These are phyloP conservation scores for Sporobolomyces phaffii DNA, from an alignment of 768 basidiomycete genomes.

Conservation along the genomic window DNA sequence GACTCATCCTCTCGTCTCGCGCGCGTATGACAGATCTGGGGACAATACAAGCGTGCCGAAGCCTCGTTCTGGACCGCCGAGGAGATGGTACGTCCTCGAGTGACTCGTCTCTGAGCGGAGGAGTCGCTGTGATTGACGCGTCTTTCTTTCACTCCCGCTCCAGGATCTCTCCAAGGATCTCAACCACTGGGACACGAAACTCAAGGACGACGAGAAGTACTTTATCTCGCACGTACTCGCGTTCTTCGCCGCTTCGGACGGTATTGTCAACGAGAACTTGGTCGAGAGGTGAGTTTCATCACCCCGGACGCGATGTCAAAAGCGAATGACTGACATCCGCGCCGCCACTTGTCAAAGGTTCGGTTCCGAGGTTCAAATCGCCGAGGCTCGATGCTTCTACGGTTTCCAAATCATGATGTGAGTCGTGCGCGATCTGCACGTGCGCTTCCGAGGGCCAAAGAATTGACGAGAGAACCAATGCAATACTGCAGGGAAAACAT, in stretches of 20 bases:
- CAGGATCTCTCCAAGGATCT: constrained; percentile 46
- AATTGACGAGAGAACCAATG: too few species aligned
- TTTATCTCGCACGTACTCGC: constrained; percentile 88
- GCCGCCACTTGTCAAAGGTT: not conserved
- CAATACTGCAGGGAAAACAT: constrained; percentile 60
- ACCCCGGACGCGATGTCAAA: not conserved
- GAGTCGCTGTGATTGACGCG: constrained; percentile 45
- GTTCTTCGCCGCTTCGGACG: constrained; percentile 91
- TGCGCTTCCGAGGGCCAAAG: too few species aligned
- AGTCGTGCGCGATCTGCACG: constrained; percentile 2
- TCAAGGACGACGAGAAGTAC: constrained; percentile 52
- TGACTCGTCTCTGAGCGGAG: too few species aligned
- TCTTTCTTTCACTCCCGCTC: not conserved
- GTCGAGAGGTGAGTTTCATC: constrained; percentile 60
- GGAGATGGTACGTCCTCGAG: constrained; percentile 61
- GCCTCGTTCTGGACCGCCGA: constrained; percentile 92
- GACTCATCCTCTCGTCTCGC: not conserved
- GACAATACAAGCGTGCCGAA: constrained; percentile 90
- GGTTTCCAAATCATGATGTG: constrained; percentile 96
- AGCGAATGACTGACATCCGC: constrained; percentile 7
- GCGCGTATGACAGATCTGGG: constrained; percentile 66
- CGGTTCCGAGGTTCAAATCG: constrained; percentile 43
- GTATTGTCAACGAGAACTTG: constrained; percentile 91
- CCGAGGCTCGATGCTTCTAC: constrained; percentile 91
- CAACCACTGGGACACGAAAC: constrained; percentile 47